Base-by-base conservation (phyloP, 2,329 filamentous ascomycete species). In the Alternaria dauci region DNA sequence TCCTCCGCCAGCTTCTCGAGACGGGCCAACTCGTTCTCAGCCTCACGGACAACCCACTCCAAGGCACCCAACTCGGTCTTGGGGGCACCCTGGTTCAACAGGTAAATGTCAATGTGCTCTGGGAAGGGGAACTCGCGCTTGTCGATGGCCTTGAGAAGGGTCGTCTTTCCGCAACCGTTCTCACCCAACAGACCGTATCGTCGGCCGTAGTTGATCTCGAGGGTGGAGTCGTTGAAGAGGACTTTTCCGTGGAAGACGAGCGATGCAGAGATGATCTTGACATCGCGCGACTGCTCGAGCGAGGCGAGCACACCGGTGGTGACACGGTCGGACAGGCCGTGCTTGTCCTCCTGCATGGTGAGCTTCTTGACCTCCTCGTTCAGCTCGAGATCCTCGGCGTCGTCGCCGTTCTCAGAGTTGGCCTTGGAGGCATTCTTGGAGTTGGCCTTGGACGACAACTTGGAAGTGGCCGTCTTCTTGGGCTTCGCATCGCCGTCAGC, bases 161-260 rank as follows among this genome's bases (percentile, higher is more conserved):
- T 99, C 68, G 92, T 96, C 87, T 99, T 99, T 80, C 95, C 95
- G 82, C 95, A 99, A 69, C 95, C 95, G 90, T 99, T 99, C 87
- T 99, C 95, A 76, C 95, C 95, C 67, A 99, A 85, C 59, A 99
- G 86, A 80, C 95, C 95, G 79, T 99, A 99, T 75, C 95, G 89
- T 75, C 94, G 91, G 69, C 91, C 93, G 79, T 93, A 95, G 79
- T 91, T 94, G 76, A 99, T 87, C 82, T 99, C 96, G 80, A 99
- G 86, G 52, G 90, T 96, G 66, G 92, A 92, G 82, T 99, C 95
- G 78, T 90, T 94, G 82, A 99, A 92, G 63, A 99, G 89, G 71
- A 98, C 95, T 73, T 91, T 93, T 74, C 96, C 95, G 86, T 99
- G 96, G 88, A 99, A 99, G 67, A 97, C 94, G 71, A 99, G 85